Base-by-base conservation (phyloP, 177 flowering plant genomes). In the Vitis hybrid region DNA sequence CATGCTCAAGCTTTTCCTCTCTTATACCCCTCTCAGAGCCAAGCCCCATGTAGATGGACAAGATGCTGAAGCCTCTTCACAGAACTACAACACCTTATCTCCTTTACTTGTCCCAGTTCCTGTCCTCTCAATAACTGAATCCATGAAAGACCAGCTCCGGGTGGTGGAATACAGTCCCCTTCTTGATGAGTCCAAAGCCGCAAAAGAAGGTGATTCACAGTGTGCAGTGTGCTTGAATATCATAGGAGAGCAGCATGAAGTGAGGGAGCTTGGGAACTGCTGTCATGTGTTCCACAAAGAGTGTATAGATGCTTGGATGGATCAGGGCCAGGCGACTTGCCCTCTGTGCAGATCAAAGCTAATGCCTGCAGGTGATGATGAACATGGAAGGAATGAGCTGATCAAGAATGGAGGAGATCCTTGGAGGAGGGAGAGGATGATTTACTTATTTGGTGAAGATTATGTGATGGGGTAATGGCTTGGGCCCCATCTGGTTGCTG, bases 361-460 rank as follows among this genome's bases (percentile, higher is more conserved):
- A 4, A 16, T 53, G 67, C 57, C 70, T 15, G 6, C 10, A 22
- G 3, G 2, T 8, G 8, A 11, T 14, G 69, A 22, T 45, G 33
- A 61, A 33, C 63, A 45, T 29, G 70, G 60, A 18, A 11, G 13
- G 33, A 31, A 33, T 4, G 51, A 56, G 15, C 52, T 13, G 64
- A 12, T 3, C 9, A 48, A 31, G 59, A 3, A 62, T 12, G 65
- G 51, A 3, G 57, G 14, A 14, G 69, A 63, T 70, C 77, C 73
- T 50, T 74, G 77, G 77, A 74, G 75, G 68, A 63, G 9, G 61
- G 77, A 74, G 75, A 71, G 75, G 45, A 67, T 64, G 75, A n/a
- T 71, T 29, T 74, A 68, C 33, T 63, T 71, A 64, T 74, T 71
- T 63, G 77, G 77, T 31, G 80, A 74, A 14, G 75, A 68, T 56